phyloP scores from a whole-genome alignment of 202 grass and related monocot genomes.

The Schoenoplectus tabernaemontani region DNA sequence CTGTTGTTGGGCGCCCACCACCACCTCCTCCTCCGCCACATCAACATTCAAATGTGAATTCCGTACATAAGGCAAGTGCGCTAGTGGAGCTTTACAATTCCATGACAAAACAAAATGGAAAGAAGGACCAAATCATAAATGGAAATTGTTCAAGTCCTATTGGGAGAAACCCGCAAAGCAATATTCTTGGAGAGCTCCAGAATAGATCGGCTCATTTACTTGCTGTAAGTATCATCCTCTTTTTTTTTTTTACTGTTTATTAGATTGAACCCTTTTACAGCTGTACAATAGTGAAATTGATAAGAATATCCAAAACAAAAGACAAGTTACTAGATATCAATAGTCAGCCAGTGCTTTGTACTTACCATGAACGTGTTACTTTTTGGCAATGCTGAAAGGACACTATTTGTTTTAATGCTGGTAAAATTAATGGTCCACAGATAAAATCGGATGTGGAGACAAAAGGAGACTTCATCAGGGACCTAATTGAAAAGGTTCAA shows the following conservation, averaged over 20 bases:
- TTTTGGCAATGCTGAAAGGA: background rate
- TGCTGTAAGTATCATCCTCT: constrained; percentile 43
- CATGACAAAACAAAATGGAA: constrained; percentile 44
- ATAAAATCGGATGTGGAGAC: constrained; percentile 73
- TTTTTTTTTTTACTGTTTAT: background rate
- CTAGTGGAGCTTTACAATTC: constrained; percentile 76
- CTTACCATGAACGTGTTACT: background rate
- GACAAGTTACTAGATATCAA: background rate
- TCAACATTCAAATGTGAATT: constrained; percentile 16
- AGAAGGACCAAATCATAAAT: constrained; percentile 25
- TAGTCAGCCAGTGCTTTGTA: background rate
- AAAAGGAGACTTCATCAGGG: constrained; percentile 62
- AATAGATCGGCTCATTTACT: constrained; percentile 70
- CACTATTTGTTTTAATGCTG: constrained; percentile 2
- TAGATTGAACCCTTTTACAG: background rate
- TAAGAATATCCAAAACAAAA: background rate
- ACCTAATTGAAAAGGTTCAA: constrained; percentile 63
- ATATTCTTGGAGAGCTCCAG: constrained; percentile 80
- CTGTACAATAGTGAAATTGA: background rate
- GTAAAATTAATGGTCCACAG: constrained; percentile 28
- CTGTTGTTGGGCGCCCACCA: background rate
- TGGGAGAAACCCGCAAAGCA: constrained; percentile 34
- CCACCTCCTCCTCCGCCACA: constrained; percentile 9
- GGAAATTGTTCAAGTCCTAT: constrained; percentile 12
- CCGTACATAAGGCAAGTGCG: constrained; percentile 49